Percentiles rank a stretch among this genome's conserved stretches.
These are phyloP conservation scores for Gastrolobium bilobum DNA, from an alignment of 306 rosid species.

Conservation along the genomic window DNA sequence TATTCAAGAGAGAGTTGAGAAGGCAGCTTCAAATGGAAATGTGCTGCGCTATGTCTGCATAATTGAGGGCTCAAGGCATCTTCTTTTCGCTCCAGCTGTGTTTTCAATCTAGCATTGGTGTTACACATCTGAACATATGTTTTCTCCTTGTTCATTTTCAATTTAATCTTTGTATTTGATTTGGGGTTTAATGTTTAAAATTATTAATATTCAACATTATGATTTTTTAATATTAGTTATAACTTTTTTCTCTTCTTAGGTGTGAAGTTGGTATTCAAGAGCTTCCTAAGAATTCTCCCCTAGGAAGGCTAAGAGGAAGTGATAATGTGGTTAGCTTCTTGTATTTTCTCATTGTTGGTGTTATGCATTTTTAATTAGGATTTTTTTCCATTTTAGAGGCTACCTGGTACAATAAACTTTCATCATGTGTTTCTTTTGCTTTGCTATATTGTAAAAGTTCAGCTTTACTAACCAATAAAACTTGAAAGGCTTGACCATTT, in stretches of 20 bases:
- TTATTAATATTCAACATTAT: background rate
- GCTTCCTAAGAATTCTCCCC: slow-evolving; percentile 76
- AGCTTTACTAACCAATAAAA: background rate
- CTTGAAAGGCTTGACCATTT: slow-evolving; percentile 29
- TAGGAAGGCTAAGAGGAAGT: slow-evolving; percentile 97
- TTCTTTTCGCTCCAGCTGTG: slow-evolving; percentile 29
- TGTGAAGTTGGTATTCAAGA: slow-evolving; percentile 95
- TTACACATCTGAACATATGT: background rate
- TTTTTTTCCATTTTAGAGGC: slow-evolving; percentile 15
- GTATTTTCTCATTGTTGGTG: slow-evolving; percentile 9
- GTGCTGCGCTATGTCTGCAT: slow-evolving; percentile 90
- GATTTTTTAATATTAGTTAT: slow-evolving; percentile 23
- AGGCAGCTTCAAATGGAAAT: slow-evolving; percentile 81
- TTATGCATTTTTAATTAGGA: background rate
- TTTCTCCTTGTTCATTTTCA: background rate
- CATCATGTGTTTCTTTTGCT: slow-evolving; percentile 1
- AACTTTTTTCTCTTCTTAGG: slow-evolving; percentile 47
- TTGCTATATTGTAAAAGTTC: background rate
- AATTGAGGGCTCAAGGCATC: slow-evolving; percentile 73
- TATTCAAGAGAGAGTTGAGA: slow-evolving; percentile 81
- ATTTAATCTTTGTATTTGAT: background rate
- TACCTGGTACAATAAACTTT: background rate
- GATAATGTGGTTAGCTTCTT: slow-evolving; percentile 82
- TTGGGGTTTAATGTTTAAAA: background rate
- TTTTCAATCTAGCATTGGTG: slow-evolving; percentile 39